Evolutionary conservation across 441 rosid genomes (phyloP).

Genomic region (Euphorbia corollata): DNA sequence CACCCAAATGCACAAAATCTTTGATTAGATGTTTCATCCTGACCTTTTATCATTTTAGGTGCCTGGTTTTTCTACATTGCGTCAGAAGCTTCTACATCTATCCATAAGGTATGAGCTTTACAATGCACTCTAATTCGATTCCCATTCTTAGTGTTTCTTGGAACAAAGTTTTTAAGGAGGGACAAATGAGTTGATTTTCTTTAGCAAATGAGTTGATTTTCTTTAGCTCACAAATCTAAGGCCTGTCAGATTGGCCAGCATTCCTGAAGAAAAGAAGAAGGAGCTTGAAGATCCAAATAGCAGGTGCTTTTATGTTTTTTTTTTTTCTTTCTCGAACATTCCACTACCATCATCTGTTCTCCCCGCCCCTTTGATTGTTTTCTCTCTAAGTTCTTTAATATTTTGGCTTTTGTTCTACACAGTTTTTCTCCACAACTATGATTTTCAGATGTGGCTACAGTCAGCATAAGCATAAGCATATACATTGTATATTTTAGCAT

Average conservation of each 20-base stretch:
- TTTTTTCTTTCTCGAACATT: neutral
- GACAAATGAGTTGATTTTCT: too few relatives aligned
- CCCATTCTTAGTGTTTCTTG: neutral
- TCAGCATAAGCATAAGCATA: neutral
- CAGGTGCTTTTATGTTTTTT: slow-evolving; percentile 37
- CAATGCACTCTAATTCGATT: slow-evolving; percentile 4
- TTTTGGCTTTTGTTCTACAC: neutral
- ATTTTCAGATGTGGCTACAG: neutral
- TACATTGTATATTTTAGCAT: neutral
- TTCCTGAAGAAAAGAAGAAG: slow-evolving; percentile 72
- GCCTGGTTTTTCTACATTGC: slow-evolving; percentile 66
- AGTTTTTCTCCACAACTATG: neutral
- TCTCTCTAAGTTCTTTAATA: neutral
- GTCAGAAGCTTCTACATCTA: slow-evolving; percentile 65
- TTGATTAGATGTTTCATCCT: slow-evolving; percentile 18
- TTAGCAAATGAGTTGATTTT: neutral
- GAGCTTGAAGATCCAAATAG: slow-evolving; percentile 86
- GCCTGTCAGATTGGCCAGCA: slow-evolving; percentile 57
- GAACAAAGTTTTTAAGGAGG: neutral
- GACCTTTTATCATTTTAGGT: slow-evolving; percentile 37
- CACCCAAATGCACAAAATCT: neutral
- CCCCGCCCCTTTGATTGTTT: neutral
- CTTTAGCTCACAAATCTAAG: slow-evolving; percentile 7
- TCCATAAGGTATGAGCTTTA: slow-evolving; percentile 49
- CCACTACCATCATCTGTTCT: neutral